phyloP scores from a whole-genome alignment of 768 basidiomycete genomes.

The Suillus hirtellus region DNA sequence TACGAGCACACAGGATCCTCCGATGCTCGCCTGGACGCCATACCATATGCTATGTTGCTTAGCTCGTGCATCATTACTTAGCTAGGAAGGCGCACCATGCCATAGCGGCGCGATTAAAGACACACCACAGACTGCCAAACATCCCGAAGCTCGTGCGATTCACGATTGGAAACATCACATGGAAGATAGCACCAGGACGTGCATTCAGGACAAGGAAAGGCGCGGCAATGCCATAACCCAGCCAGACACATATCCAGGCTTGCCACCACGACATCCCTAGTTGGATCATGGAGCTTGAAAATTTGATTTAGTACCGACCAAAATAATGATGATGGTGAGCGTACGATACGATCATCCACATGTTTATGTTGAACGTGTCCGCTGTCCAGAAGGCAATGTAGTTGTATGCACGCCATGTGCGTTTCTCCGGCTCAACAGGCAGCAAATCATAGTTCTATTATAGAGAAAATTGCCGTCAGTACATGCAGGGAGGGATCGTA shows the following conservation, averaged over 20 bases:
- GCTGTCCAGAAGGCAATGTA: constrained; percentile 79
- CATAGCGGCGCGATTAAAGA: constrained; percentile 74
- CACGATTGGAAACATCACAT: constrained; percentile 77
- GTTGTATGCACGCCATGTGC: constrained; percentile 67
- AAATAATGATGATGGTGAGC: not conserved
- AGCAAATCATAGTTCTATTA: constrained; percentile 67
- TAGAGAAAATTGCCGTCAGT: constrained; percentile 5
- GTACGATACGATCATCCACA: constrained; percentile 75
- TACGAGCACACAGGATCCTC: constrained; percentile 74
- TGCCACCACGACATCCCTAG: constrained; percentile 82
- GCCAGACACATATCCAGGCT: constrained; percentile 79
- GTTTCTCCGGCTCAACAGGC: constrained; percentile 61
- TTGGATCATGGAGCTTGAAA: constrained; percentile 57
- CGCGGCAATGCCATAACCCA: constrained; percentile 59
- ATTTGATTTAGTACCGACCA: not conserved
- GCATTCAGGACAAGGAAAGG: constrained; percentile 79
- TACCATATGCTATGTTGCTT: constrained; percentile 60
- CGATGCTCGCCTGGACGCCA: constrained; percentile 79
- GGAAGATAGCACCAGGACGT: constrained; percentile 73
- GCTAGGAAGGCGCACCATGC: constrained; percentile 52
- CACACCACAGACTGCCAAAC: constrained; percentile 78
- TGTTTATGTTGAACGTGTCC: constrained; percentile 78
- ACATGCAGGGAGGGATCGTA: constrained; percentile 8
- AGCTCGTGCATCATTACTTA: constrained; percentile 19
- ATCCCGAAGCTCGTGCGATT: constrained; percentile 76